Base-by-base conservation (phyloP, 2,329 filamentous ascomycete genomes). In the Penicillium sp. region DNA sequence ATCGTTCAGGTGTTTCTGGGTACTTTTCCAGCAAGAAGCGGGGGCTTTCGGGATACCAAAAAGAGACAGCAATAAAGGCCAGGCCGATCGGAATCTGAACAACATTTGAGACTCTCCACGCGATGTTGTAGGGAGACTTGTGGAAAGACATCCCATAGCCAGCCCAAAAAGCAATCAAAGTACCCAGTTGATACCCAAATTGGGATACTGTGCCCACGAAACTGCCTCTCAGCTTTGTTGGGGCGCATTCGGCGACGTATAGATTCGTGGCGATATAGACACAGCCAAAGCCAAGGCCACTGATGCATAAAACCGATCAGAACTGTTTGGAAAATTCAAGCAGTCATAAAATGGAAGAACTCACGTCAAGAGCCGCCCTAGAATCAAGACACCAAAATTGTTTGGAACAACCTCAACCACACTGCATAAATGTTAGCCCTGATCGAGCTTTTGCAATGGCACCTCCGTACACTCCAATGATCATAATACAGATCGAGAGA, bases 131-230 rank as follows among this genome's bases (percentile, higher is more conserved):
- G 0, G 74, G 74, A 0, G 62, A 63, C n/a, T 57, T 66, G 48
- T 75, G 70, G 54, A 69, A 74, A 6, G 70, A 73, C 72, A 76
- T 76, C 16, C 74, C 74, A 49, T 76, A 76, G 7, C 74, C 75
- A 18, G 70, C 56, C 72, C 74, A 77, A 57, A 76, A 77, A 4
- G 74, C 73, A 18, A 76, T 75, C 6, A 76, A 64, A 0, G 73
- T 75, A 8, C 74, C 75, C 0, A 77, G 63, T 24, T 57, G 52
- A 21, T 57, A 57, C 12, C 73, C 73, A 45, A 76, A 74, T 59
- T 76, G 74, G 2, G 69, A 45, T 23, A 61, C 59, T 3, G 59
- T 61, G 12, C 59, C 59, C 34, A 76, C 72, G 50, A 76, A 76
- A 33, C 66, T 70, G 3, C 74, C 74, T 28, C 74, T 66, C 0